Evolutionary conservation across 305 asterid genomes (phyloP).

Genomic region (Galium porrigens): DNA sequence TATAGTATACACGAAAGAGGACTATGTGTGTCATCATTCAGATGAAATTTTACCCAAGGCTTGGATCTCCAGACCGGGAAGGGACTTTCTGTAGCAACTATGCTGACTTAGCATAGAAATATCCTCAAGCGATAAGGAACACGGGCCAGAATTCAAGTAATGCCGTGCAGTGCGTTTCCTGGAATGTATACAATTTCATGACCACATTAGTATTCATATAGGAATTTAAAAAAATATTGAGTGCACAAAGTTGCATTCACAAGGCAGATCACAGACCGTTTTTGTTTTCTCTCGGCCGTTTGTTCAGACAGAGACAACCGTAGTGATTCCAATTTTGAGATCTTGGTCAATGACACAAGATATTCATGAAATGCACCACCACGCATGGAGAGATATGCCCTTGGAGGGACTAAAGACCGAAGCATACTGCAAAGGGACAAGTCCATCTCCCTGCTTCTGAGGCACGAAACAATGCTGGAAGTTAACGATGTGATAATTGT

Average conservation of each 20-base stretch:
- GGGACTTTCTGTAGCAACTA: slow-evolving; percentile 27
- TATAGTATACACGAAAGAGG: neutral
- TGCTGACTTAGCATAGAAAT: slow-evolving; percentile 41
- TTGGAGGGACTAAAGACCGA: slow-evolving; percentile 44
- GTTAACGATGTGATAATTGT: neutral
- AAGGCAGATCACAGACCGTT: slow-evolving; percentile 39
- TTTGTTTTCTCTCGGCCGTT: slow-evolving; percentile 24
- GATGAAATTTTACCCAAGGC: slow-evolving; percentile 11
- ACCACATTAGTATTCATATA: slow-evolving; percentile 16
- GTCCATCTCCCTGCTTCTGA: slow-evolving; percentile 34
- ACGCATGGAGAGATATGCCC: slow-evolving; percentile 37
- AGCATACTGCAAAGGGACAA: slow-evolving; percentile 28
- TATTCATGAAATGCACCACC: slow-evolving; percentile 68
- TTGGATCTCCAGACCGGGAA: slow-evolving; percentile 14
- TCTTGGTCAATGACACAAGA: slow-evolving; percentile 58
- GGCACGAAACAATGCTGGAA: slow-evolving; percentile 5
- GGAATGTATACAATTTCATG: slow-evolving; percentile 14
- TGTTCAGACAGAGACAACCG: slow-evolving; percentile 39
- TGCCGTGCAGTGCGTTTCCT: slow-evolving; percentile 48
- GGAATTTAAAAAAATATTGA: neutral
- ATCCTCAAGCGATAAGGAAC: slow-evolving; percentile 47
- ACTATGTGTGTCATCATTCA: neutral
- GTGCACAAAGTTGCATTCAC: slow-evolving; percentile 12
- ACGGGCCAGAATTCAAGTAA: slow-evolving; percentile 58
- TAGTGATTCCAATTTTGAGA: slow-evolving; percentile 55